phyloP scores from a whole-genome alignment of 805 yeast species.

The Limtongia smithiae region DNA sequence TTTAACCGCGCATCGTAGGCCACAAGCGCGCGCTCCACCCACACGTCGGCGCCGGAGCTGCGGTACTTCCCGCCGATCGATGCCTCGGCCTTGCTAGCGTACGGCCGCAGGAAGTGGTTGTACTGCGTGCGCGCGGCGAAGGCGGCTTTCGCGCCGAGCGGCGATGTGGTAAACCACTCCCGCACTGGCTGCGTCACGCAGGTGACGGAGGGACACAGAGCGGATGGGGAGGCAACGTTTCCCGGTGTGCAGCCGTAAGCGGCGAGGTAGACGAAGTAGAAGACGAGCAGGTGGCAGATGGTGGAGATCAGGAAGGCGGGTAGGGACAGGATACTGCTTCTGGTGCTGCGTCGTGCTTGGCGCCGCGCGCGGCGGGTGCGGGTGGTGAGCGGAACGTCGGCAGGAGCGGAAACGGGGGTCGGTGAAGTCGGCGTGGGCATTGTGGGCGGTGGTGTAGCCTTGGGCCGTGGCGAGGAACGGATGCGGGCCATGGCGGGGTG shows the following conservation, averaged over 20 bases:
- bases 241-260: constrained; percentile 11
- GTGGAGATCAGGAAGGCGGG: neutral
- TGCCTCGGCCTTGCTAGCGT: too few species aligned
- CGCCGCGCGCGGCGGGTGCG: neutral
- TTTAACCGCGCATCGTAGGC: too few species aligned
- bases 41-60: too few species aligned
- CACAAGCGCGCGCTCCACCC: too few species aligned
- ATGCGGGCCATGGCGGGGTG: neutral
- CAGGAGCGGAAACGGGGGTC: too few species aligned
- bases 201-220: constrained; percentile 6
- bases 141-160: neutral
- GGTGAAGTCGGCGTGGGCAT: neutral
- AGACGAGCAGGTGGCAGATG: constrained; percentile 40
- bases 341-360: neutral
- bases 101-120: neutral
- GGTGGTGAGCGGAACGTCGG: too few species aligned
- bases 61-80: too few species aligned
- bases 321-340: neutral
- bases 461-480: neutral
- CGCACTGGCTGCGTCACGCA: constrained; percentile 5
- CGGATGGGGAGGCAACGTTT: constrained; percentile 3
- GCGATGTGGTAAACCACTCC: neutral
- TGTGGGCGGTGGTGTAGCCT: neutral
- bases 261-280: constrained; percentile 8
- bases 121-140: neutral